phyloP scores from a whole-genome alignment of 179 eudicot species.

The Kewa caespitosa region DNA sequence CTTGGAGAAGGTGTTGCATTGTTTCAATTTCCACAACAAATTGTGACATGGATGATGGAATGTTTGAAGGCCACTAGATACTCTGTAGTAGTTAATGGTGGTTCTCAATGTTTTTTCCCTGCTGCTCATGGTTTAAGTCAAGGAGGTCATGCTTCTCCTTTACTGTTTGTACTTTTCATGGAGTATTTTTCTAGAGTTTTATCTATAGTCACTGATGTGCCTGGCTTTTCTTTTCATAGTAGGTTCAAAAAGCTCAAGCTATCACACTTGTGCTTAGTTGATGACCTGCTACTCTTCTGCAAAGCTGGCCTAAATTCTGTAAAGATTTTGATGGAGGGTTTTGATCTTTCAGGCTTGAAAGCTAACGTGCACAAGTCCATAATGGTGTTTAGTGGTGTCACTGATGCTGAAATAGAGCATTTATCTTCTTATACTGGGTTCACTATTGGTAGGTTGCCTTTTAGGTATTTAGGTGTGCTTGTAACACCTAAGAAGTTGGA shows the following conservation, averaged over 20 bases:
- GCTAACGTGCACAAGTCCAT: background rate
- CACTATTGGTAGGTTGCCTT: background rate
- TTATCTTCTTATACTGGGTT: background rate
- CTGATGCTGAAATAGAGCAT: background rate
- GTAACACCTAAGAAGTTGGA: background rate
- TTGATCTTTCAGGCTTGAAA: background rate
- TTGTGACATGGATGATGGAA: background rate
- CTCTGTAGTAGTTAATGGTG: background rate
- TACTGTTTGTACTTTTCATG: background rate
- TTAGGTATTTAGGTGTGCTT: background rate
- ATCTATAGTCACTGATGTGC: background rate
- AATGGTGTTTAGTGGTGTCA: background rate
- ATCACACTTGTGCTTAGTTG: background rate
- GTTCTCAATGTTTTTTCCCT: background rate
- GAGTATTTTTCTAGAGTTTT: background rate
- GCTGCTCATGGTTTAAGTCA: background rate
- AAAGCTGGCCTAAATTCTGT: background rate
- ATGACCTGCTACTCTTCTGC: background rate
- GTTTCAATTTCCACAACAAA: no score
- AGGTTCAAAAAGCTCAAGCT: background rate
- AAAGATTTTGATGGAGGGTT: background rate
- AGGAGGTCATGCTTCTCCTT: background rate
- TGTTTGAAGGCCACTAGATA: background rate
- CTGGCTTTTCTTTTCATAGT: background rate
- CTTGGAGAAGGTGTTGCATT: background rate